These are phyloP conservation scores for Salix koriyanagi DNA, from an alignment of 345 rosid genomes.

Conservation along the genomic window DNA sequence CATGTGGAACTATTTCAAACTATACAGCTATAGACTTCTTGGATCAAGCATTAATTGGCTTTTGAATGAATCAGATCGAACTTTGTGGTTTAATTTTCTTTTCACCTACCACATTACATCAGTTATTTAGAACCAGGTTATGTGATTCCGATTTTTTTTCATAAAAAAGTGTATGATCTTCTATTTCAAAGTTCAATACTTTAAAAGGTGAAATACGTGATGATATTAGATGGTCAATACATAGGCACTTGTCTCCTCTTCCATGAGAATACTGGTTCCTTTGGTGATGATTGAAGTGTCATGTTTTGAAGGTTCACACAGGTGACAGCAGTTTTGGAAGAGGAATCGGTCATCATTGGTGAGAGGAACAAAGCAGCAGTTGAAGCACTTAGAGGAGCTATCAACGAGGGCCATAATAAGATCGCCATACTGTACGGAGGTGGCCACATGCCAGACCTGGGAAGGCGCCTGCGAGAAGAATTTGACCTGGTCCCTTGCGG, in stretches of 20 bases:
- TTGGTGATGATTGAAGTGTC: background rate
- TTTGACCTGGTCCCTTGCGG: slow-evolving; percentile 59
- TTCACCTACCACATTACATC: no score
- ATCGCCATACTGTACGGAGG: slow-evolving; percentile 85
- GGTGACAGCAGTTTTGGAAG: slow-evolving; percentile 71
- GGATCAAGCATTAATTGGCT: no score
- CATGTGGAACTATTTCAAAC: no score
- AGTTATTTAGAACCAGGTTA: no score
- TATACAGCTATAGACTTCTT: no score
- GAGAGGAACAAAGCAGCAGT: slow-evolving; percentile 81
- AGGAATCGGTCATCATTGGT: slow-evolving; percentile 77
- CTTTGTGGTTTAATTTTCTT: no score
- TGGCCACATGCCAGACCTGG: slow-evolving; percentile 98
- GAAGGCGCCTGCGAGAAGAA: slow-evolving; percentile 71
- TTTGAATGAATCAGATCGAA: no score
- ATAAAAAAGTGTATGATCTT: no score
- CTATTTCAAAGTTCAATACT: no score
- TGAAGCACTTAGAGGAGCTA: slow-evolving; percentile 59
- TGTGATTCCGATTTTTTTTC: no score
- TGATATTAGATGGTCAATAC: no score
- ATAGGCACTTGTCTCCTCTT: background rate
- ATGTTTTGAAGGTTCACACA: slow-evolving; percentile 60
- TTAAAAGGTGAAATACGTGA: no score
- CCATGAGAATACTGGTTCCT: background rate
- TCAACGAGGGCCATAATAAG: slow-evolving; percentile 62